A percentile compares a stretch with the other conserved stretches of the same genome.
Conservation (phyloP, 768 basidiomycete genomes). For the Saitozyma podzolica region DNA sequence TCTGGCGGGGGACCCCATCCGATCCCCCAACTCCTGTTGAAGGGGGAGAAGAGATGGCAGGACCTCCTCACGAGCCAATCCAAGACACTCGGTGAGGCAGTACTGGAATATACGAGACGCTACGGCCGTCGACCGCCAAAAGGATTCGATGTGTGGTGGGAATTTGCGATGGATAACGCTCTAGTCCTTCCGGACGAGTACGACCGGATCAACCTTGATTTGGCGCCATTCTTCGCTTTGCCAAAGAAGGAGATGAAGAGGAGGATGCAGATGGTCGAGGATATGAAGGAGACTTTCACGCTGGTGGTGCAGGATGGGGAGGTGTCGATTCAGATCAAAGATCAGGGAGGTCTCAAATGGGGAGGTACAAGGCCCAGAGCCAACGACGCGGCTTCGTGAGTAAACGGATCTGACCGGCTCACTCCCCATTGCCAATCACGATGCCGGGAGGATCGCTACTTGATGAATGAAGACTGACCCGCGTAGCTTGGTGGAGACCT, state of each 20-base stretch:
- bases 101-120: constrained; percentile 51
- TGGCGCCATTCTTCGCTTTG: constrained; percentile 51
- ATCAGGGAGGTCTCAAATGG: constrained; percentile 46
- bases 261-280: constrained; percentile 48
- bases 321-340: constrained; percentile 46
- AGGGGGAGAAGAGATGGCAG: constrained; percentile 52
- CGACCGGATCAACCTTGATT: constrained; percentile 50
- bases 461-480: neutral
- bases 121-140: constrained; percentile 53
- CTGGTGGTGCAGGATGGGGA: constrained; percentile 39
- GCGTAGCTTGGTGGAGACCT: constrained; percentile 33
- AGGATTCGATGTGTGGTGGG: constrained; percentile 55
- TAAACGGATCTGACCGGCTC: constrained; percentile 12
- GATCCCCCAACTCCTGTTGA: constrained; percentile 48
- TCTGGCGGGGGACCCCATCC: constrained; percentile 43
- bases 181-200: constrained; percentile 51
- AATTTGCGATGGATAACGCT: constrained; percentile 39
- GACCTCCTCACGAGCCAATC: constrained; percentile 51
- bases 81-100: constrained; percentile 48
- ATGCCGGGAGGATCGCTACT: neutral
- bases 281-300: constrained; percentile 51
- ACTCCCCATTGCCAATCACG: constrained; percentile 8
- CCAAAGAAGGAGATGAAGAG: constrained; percentile 47
- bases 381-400: constrained; percentile 35
- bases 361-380: constrained; percentile 48